Conservation (phyloP, 2,329 filamentous ascomycete species). For the Incumbomyces lentus region DNA sequence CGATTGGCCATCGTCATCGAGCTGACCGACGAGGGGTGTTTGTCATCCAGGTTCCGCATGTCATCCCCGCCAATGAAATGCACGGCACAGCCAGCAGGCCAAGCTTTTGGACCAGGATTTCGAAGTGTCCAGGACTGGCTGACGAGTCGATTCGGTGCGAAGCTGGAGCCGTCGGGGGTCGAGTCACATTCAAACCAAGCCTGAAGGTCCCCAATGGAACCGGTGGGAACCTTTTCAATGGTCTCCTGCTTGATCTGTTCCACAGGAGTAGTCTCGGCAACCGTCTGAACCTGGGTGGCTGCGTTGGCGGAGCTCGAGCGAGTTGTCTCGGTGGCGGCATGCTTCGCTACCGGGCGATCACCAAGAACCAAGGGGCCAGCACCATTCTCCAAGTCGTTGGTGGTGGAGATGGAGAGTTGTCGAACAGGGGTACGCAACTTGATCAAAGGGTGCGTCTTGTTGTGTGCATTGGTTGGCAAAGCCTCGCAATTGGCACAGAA, state of each 20-base stretch:
- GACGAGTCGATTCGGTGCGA: conserved; percentile 64
- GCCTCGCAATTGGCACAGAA: conserved; percentile 94
- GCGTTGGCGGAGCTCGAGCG: conserved; percentile 41
- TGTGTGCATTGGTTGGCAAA: conserved; percentile 71
- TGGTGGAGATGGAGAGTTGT: conserved; percentile 75
- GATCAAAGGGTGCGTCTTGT: conserved; percentile 91
- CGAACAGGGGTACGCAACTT: conserved; percentile 93
- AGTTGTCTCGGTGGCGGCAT: conserved; percentile 44
- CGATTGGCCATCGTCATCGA: conserved; percentile 70
- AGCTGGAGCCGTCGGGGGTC: conserved; percentile 63
- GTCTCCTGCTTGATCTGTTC: conserved; percentile 23
- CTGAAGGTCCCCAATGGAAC: conserved; percentile 37
- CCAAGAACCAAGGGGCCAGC: conserved; percentile 60
- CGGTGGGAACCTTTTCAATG: conserved; percentile 24
- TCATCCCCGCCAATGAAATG: conserved; percentile 90
- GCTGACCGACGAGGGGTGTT: conserved; percentile 64
- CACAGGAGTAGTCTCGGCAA: conserved; percentile 59
- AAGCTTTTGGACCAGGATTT: conserved; percentile 67
- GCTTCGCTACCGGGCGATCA: conserved; percentile 44
- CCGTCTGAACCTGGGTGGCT: conserved; percentile 57
- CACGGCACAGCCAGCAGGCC: conserved; percentile 84
- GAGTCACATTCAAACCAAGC: conserved; percentile 68
- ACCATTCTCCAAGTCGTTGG: conserved; percentile 63
- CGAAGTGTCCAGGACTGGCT: conserved; percentile 84
- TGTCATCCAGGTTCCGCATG: conserved; percentile 83